Conservation (phyloP, 768 basidiomycete species). For the Phanerochaete carnosa region DNA sequence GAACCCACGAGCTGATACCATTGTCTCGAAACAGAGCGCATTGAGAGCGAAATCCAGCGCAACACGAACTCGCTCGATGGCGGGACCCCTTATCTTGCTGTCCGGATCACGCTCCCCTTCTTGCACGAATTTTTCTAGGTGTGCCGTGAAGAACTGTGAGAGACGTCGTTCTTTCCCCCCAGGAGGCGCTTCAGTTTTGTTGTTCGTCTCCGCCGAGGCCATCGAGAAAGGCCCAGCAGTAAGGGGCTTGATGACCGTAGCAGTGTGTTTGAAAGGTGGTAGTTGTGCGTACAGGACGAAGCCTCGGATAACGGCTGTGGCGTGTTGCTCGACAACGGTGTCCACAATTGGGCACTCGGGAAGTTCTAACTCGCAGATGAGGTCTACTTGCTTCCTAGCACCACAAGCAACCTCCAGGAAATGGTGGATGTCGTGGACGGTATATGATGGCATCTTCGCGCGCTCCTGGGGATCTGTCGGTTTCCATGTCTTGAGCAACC, state of each 20-base stretch:
- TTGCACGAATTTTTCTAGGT: slow-evolving; percentile 46
- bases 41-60: slow-evolving; percentile 67
- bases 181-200: slow-evolving; percentile 31
- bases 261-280: slow-evolving; percentile 29
- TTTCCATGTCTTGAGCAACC: slow-evolving; percentile 76
- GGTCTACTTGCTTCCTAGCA: slow-evolving; percentile 40
- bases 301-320: slow-evolving; percentile 59
- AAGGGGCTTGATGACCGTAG: not conserved
- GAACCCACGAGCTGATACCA: slow-evolving; percentile 63
- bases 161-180: slow-evolving; percentile 58
- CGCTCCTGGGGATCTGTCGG: slow-evolving; percentile 26
- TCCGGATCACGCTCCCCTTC: slow-evolving; percentile 46
- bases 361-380: slow-evolving; percentile 50
- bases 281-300: slow-evolving; percentile 68
- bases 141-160: slow-evolving; percentile 60
- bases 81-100: slow-evolving; percentile 30
- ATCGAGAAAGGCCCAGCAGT: not conserved
- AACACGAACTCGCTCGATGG: slow-evolving; percentile 62
- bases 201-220: no score
- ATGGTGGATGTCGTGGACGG: slow-evolving; percentile 55
- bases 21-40: slow-evolving; percentile 66
- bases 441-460: slow-evolving; percentile 48
- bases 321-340: slow-evolving; percentile 54
- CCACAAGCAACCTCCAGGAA: slow-evolving; percentile 67
- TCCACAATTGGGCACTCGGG: slow-evolving; percentile 70